These are phyloP conservation scores for Jamesozyma hellenica DNA, from an alignment of 805 yeast species.

Conservation along the genomic window DNA sequence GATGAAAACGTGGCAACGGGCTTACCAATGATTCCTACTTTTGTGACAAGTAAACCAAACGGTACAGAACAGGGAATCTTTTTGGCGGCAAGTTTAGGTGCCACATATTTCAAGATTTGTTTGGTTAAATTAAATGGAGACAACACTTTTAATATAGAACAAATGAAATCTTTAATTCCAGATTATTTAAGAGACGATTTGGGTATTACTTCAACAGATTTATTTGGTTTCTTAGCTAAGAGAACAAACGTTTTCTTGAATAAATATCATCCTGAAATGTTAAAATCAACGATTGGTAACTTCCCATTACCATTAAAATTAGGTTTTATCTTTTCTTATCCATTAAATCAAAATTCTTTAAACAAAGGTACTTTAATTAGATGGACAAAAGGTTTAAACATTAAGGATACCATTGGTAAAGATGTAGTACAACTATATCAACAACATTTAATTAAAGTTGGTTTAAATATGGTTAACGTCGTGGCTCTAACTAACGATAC, in stretches of 20 bases:
- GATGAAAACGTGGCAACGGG: no score
- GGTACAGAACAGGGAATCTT: conserved; percentile 78
- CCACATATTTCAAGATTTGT: conserved; percentile 92
- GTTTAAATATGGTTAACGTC: conserved; percentile 51
- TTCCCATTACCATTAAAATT: conserved; percentile 39
- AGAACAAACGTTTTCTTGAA: conserved; percentile 57
- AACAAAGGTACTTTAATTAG: conserved; percentile 73
- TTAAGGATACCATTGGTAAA: conserved; percentile 72
- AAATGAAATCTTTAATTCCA: conserved; percentile 72
- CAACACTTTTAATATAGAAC: conserved; percentile 68
- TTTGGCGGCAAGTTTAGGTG: conserved; percentile 91
- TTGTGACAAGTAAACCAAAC: conserved; percentile 71
- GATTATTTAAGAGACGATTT: conserved; percentile 57
- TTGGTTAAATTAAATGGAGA: conserved; percentile 70
- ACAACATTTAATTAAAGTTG: conserved; percentile 47
- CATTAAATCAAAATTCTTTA: conserved; percentile 76
- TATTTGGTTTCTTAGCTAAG: conserved; percentile 67
- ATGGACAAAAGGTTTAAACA: conserved; percentile 94
- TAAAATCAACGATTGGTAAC: conserved; percentile 22
- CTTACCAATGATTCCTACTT: conserved; percentile 91
- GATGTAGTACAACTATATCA: conserved; percentile 75
- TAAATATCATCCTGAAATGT: conserved; percentile 48
- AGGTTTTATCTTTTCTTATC: conserved; percentile 93
- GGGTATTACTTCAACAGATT: conserved; percentile 42
- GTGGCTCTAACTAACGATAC: conserved; percentile 94